Base-by-base conservation (phyloP, 73 alveolate genomes). In the Blepharisma stoltei region DNA sequence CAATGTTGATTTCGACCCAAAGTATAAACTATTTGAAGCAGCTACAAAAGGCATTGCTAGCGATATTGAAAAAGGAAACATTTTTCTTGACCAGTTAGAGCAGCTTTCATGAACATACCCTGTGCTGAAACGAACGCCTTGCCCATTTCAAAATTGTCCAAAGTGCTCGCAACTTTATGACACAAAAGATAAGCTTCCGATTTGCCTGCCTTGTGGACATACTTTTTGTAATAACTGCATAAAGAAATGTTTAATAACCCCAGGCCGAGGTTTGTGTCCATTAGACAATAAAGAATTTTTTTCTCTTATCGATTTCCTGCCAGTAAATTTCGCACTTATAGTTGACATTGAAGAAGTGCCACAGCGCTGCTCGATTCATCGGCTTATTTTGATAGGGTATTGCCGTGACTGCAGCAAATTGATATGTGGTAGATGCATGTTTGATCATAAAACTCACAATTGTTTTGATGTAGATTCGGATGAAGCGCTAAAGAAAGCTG, bases 201-300 rank as follows among this genome's bases (percentile, higher is more conserved):
- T 60, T 20, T 60, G 73, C 46, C 46, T 60, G 37, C 73, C 73
- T 20, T 60, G 73, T 25, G 73, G 73, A 9, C 73, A 60, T 60
- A 18, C 73, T 8, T 14, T 60, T 14, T 60, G 73, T 25, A 60
- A 60, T 8, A 60, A 14, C 14, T 60, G 73, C 23, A 20, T 60
- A 25, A n/a, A 60, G 46, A n/a, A 60, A 8, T 60, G 46, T 14
- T 60, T 25, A 25, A n/a, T 60, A 9, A 60, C 73, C 14, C 41
- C 41, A 32, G 41, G 41, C 41, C 41, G 41, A 32, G 73, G 73
- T 1, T 14, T n/a, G 14, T 60, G 73, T 5, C 73, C 73, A 9
- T 60, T 60, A 8, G 73, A 60, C 73, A 60, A 38, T 14, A 60
- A 5, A 5, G 73, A 60, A 60, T 60, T 14, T 60, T 60, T 60